phyloP scores from a whole-genome alignment of 768 basidiomycete species.

The Hortiboletus campestris region DNA sequence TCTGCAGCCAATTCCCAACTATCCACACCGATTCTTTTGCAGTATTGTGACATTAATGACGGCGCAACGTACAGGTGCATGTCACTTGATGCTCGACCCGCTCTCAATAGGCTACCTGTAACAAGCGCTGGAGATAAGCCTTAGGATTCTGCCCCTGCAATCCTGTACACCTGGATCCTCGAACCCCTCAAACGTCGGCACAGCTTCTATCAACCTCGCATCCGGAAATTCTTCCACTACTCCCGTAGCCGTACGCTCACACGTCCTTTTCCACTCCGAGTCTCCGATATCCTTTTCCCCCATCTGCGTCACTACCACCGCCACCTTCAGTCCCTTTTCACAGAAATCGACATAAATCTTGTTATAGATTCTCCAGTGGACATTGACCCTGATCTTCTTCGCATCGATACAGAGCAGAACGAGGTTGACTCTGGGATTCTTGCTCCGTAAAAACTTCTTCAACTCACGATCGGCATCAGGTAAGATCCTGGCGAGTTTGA shows the following conservation, averaged over 20 bases:
- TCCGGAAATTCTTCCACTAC: conserved; percentile 14
- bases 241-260: conserved; percentile 3
- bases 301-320: conserved; percentile 18
- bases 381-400: conserved; percentile 14
- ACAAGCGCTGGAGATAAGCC: conserved; percentile 18
- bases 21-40: background rate
- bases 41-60: background rate
- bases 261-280: conserved; percentile 18
- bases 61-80: conserved; percentile 1
- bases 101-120: background rate
- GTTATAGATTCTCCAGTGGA: conserved; percentile 22
- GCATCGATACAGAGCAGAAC: conserved; percentile 23
- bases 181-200: conserved; percentile 14
- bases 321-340: conserved; percentile 7
- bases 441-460: conserved; percentile 14
- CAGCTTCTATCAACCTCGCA: conserved; percentile 15
- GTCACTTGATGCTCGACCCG: background rate
- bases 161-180: conserved; percentile 13
- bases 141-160: conserved; percentile 22
- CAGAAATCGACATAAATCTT: conserved; percentile 18
- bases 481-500: background rate
- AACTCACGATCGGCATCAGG: conserved; percentile 19
- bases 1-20: background rate
- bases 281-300: conserved; percentile 3
- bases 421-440: conserved; percentile 13